A percentile compares a stretch with the other conserved stretches of the same genome.
Conservation (phyloP, 495 filamentous ascomycete genomes). For the Lentithecium fluviatile region DNA sequence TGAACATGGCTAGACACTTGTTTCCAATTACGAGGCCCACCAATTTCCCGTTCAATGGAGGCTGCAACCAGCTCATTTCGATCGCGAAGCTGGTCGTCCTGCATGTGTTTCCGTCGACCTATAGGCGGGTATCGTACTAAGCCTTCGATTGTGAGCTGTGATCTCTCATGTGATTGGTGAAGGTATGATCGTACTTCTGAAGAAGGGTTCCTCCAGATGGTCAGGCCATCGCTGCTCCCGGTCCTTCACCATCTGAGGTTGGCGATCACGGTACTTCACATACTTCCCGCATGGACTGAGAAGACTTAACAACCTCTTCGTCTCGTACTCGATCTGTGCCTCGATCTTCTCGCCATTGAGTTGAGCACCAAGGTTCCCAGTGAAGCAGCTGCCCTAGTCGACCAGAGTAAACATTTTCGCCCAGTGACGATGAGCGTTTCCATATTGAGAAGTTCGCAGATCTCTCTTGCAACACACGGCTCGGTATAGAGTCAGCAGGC, state of each 20-base stretch:
- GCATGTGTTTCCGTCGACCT: slow-evolving; percentile 72
- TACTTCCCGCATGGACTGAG: slow-evolving; percentile 56
- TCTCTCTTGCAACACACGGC: slow-evolving; percentile 40
- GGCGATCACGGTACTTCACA: slow-evolving; percentile 65
- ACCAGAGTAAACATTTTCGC: slow-evolving; percentile 15
- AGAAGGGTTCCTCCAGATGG: slow-evolving; percentile 80
- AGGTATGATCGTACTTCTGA: slow-evolving; percentile 65
- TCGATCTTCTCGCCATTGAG: slow-evolving; percentile 19
- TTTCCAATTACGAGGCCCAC: slow-evolving; percentile 68
- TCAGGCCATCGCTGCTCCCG: slow-evolving; percentile 71
- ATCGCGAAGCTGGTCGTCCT: slow-evolving; percentile 70
- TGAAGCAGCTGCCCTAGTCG: slow-evolving; percentile 18
- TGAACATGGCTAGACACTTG: slow-evolving; percentile 97
- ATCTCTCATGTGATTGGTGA: slow-evolving; percentile 14
- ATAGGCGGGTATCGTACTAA: slow-evolving; percentile 77
- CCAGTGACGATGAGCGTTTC: slow-evolving; percentile 27
- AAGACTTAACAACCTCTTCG: slow-evolving; percentile 30
- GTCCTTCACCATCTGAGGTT: slow-evolving; percentile 51
- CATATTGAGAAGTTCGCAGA: slow-evolving; percentile 36
- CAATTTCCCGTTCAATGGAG: slow-evolving; percentile 71
- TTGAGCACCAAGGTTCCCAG: slow-evolving; percentile 9
- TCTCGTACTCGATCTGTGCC: slow-evolving; percentile 32
- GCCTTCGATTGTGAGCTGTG: slow-evolving; percentile 52
- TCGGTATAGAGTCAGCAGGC: slow-evolving; percentile 6
- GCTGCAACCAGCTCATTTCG: slow-evolving; percentile 90